phyloP scores from a whole-genome alignment of 371 early-diverging fungal species.

The Vairimorpha ceranae region DNA sequence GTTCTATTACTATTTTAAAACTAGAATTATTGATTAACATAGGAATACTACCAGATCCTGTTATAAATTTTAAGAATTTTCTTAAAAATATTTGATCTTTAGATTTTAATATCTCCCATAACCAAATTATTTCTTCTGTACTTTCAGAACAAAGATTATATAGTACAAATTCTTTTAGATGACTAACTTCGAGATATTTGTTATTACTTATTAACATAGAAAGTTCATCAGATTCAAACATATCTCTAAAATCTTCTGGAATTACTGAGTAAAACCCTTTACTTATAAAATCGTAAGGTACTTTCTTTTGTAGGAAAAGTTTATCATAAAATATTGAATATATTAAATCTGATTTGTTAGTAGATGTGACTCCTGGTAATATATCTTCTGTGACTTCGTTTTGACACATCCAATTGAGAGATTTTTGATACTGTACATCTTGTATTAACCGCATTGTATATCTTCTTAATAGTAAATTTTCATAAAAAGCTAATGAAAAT shows the following conservation, averaged over 20 bases:
- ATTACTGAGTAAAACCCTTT: conserved; percentile 16
- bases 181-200: neutral
- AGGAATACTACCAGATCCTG: conserved; percentile 35
- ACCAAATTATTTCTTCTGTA: conserved; percentile 33
- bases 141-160: conserved; percentile 13
- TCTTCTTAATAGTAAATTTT: conserved; percentile 41
- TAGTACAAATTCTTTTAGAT: neutral
- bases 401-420: neutral
- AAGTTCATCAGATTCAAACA: conserved; percentile 12
- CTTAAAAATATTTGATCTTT: conserved; percentile 18
- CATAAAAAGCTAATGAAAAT: conserved; percentile 46
- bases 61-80: conserved; percentile 37
- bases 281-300: conserved; percentile 23
- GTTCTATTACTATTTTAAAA: conserved; percentile 22
- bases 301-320: neutral
- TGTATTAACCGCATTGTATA: conserved; percentile 26
- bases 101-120: conserved; percentile 27
- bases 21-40: neutral
- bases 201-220: conserved; percentile 3
- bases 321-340: neutral
- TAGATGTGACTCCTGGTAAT: neutral
- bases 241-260: conserved; percentile 11
- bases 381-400: neutral
- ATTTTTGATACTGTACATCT: conserved; percentile 25
- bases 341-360: neutral